Evolutionary conservation across 441 rosid species (phyloP).

Genomic region (Populus hybrid): DNA sequence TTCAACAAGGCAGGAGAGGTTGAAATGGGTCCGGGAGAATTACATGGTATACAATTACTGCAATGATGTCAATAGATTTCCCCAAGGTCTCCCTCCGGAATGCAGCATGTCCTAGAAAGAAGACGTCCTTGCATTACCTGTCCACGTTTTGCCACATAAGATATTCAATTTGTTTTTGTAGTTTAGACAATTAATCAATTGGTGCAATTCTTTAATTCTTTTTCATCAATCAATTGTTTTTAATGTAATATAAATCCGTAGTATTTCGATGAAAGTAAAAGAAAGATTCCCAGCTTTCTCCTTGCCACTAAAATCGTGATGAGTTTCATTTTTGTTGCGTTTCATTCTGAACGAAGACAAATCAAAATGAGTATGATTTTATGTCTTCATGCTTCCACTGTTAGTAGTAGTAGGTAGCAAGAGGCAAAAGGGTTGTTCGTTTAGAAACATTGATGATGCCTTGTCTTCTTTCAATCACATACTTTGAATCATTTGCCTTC

Average conservation of each 20-base stretch:
- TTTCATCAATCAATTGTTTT: neutral
- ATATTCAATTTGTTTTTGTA: neutral
- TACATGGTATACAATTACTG: slow-evolving; percentile 39
- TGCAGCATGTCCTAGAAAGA: neutral
- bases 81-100: slow-evolving; percentile 30
- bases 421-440: too few relatives aligned
- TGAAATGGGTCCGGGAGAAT: slow-evolving; percentile 31
- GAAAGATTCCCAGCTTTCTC: too few relatives aligned
- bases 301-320: too few relatives aligned
- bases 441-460: neutral
- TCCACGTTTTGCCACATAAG: neutral
- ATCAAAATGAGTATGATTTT: slow-evolving; percentile 32
- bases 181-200: neutral
- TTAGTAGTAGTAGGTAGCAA: too few relatives aligned
- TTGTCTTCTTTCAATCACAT: neutral
- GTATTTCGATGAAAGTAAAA: too few relatives aligned
- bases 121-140: neutral
- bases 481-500: neutral
- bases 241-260: neutral
- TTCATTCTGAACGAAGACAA: too few relatives aligned
- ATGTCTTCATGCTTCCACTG: too few relatives aligned
- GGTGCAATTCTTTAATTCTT: neutral
- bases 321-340: too few relatives aligned
- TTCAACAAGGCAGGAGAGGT: slow-evolving; percentile 16
- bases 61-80: slow-evolving; percentile 24